Evolutionary conservation across 1,139 yeast species (phyloP).

Genomic region (Taphrina communis): DNA sequence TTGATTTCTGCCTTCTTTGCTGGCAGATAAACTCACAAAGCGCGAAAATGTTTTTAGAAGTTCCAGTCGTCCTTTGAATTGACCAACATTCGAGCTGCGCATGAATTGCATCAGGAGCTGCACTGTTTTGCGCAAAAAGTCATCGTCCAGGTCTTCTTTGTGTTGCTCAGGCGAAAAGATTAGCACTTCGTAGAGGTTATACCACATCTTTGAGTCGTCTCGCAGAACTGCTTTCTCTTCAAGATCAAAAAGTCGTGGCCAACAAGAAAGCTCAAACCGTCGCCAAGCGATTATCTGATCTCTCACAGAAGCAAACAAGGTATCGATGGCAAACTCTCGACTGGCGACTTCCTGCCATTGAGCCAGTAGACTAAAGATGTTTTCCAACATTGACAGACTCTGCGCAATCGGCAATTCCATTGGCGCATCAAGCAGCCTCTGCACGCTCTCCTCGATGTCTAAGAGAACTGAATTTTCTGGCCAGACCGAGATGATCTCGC

Average conservation of each 20-base stretch:
- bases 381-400: slow-evolving; percentile 81
- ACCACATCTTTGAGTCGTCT: slow-evolving; percentile 85
- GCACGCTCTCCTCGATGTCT: slow-evolving; percentile 67
- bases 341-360: slow-evolving; percentile 97
- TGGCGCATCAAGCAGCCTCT: slow-evolving; percentile 70
- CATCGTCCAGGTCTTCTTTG: slow-evolving; percentile 49
- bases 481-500: slow-evolving; percentile 70
- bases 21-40: slow-evolving; percentile 13
- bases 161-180: slow-evolving; percentile 49
- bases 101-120: slow-evolving; percentile 76
- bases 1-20: neutral
- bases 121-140: slow-evolving; percentile 58
- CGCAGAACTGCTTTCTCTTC: slow-evolving; percentile 66
- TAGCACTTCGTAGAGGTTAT: slow-evolving; percentile 78
- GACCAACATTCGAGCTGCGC: slow-evolving; percentile 68
- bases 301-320: slow-evolving; percentile 65
- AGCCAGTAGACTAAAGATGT: slow-evolving; percentile 74
- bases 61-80: slow-evolving; percentile 66
- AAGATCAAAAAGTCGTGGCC: slow-evolving; percentile 74
- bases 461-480: slow-evolving; percentile 93
- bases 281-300: slow-evolving; percentile 86
- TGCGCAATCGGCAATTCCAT: slow-evolving; percentile 75
- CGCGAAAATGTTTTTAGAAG: slow-evolving; percentile 54
- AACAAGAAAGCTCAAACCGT: slow-evolving; percentile 78
- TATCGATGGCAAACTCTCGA: slow-evolving; percentile 68